Base-by-base conservation (phyloP, 805 yeast genomes). In the Starmerella geochares region DNA sequence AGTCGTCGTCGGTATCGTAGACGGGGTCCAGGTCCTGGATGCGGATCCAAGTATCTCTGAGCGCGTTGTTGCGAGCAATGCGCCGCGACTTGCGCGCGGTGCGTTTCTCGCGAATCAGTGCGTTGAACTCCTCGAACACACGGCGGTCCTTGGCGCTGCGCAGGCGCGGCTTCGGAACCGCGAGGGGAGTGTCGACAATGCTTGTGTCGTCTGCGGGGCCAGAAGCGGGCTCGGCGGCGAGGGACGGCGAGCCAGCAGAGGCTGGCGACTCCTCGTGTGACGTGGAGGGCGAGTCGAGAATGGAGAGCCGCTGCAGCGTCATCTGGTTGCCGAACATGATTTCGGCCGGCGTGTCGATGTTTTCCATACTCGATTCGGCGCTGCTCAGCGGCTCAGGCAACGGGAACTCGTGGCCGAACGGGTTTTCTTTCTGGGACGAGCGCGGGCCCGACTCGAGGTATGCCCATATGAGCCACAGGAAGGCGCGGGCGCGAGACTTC, bases 401-500 rank as follows among this genome's bases (percentile, higher is more conserved):
- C 9, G 71, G 62, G 24, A 77, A 72, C 14, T 60, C 65, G 17
- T 41, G 33, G 4, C 74, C 74, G 62, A 80, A 82, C n/a, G 88
- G 88, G 57, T 81, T 81, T 5, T 54, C 48, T 0, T 60, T 63
- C 14, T 81, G 59, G 49, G 75, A 76, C 24, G 73, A 79, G 1
- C 71, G 68, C 1, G 73, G 63, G 51, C 76, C 73, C 0, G 95
- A 83, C 61, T 90, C 96, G 55, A 83, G 68, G 60, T 82, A 85
- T 1, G 85, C 75, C 68, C 86, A 88, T 38, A 86, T 60, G 32
- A 90, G 67, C 96, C 96, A 90, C 52, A 90, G 65, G 55, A 90
- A 80, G 33, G 92, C 72, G 47, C 73, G 67, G 1, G 86, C 86
- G 53, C 95, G 74, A 50, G 78, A 79, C 23, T 62, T 63, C 3